Evolutionary conservation across 257 asterid species (phyloP).

Genomic region (Solanum commersonii): DNA sequence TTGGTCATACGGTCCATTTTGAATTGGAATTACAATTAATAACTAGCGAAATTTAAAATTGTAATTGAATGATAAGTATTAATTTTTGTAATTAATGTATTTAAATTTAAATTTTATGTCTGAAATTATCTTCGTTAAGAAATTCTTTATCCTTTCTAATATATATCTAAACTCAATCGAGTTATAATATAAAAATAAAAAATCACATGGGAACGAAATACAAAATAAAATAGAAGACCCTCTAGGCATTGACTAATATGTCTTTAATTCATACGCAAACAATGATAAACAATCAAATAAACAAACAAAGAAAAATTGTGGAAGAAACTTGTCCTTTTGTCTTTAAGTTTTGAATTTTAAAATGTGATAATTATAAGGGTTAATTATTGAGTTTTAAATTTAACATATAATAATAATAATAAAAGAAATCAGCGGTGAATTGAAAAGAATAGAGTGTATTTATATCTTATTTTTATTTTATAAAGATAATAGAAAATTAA

Average conservation of each 20-base stretch:
- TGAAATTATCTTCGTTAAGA: neutral
- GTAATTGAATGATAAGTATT: no score
- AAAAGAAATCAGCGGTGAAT: no score
- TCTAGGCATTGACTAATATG: neutral
- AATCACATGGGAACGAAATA: neutral
- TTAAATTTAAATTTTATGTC: no score
- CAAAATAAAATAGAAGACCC: neutral
- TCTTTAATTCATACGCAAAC: neutral
- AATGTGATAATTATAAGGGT: neutral
- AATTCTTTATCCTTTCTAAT: no score
- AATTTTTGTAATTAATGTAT: no score
- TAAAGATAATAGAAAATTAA: no score
- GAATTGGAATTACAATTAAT: neutral
- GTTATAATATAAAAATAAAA: neutral
- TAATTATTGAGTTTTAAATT: neutral
- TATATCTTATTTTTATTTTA: no score
- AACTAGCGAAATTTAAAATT: no score
- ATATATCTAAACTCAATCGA: no score
- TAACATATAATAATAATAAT: no score
- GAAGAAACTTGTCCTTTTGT: neutral
- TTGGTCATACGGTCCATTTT: neutral
- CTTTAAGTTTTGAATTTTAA: neutral
- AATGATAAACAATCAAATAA: neutral
- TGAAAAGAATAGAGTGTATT: neutral
- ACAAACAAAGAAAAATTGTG: neutral